Base-by-base conservation (phyloP, 2,329 filamentous ascomycete genomes). In the Monosporascus sp. region DNA sequence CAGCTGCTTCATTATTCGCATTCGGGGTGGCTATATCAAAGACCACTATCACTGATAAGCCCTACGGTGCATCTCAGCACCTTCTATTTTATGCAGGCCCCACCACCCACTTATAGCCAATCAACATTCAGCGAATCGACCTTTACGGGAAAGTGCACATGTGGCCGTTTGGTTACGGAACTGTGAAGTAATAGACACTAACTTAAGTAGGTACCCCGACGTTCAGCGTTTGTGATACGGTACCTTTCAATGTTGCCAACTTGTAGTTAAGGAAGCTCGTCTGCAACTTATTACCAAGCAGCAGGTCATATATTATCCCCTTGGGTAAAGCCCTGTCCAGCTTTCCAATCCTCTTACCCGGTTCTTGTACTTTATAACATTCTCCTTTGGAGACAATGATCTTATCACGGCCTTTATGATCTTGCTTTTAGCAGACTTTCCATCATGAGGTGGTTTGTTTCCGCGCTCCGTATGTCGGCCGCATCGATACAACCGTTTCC, bases 371-470 rank as follows among this genome's bases (percentile, higher is more conserved):
- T 45, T 46, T 25, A 48, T 54, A 47, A 18, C 20, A 17, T 53
- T 49, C 57, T 61, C 58, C 49, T 34, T 48, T 48, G 57, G 61
- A 57, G 62, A 65, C 53, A 56, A 68, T 68, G 66, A 60, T 54
- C 64, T 59, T 57, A 51, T 54, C 61, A 65, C 60, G 60, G 57
- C 41, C 54, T 52, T 51, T 34, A 31, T 46, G 48, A 51, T 59
- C 54, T 66, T 65, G 65, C 65, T 62, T 60, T 55, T 67, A 67
- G 65, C 64, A 64, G 49, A 64, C 51, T 56, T 52, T 53, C 48
- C 51, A 66, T 50, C 48, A 68, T 68, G 66, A 67, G 52, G 60
- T 68, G 60, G 60, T 57, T 65, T 54, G 56, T 65, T 57, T 65
- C 63, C 49, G 59, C 56, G 41, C 58, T 68, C 58, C 60, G 66